Percentiles rank a stretch among this genome's conserved stretches.
These are phyloP conservation scores for Skeletonema tropicum DNA, from an alignment of 108 stramenopile genomes.

Conservation along the genomic window DNA sequence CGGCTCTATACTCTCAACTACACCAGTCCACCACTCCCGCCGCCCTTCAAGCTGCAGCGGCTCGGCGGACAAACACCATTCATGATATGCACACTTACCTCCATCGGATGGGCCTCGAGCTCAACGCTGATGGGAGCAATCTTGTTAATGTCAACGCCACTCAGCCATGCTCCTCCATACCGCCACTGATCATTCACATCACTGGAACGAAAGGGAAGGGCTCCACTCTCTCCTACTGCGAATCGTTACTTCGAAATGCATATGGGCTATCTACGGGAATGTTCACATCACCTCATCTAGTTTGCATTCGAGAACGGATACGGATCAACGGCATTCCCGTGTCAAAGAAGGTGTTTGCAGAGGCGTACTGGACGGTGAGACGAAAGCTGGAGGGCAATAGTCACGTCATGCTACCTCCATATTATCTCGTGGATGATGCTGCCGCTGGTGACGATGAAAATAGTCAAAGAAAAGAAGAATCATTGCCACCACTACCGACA, in stretches of 20 bases:
- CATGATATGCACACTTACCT: slow-evolving; percentile 72
- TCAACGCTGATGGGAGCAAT: slow-evolving; percentile 6
- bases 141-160: background rate
- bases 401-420: background rate
- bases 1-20: slow-evolving; percentile 62
- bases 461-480: background rate
- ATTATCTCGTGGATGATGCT: no score
- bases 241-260: slow-evolving; percentile 64
- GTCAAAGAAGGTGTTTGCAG: slow-evolving; percentile 59
- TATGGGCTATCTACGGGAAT: slow-evolving; percentile 74
- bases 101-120: slow-evolving; percentile 46
- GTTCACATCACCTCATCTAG: slow-evolving; percentile 94
- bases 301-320: slow-evolving; percentile 86
- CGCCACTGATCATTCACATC: slow-evolving; percentile 74
- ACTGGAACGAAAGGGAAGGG: slow-evolving; percentile 98
- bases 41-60: slow-evolving; percentile 48
- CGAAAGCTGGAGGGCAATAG: slow-evolving; percentile 35
- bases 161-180: background rate
- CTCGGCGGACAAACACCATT: slow-evolving; percentile 58
- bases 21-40: slow-evolving; percentile 66
- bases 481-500: slow-evolving; percentile 47
- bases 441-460: background rate
- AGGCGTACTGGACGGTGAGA: slow-evolving; percentile 78
- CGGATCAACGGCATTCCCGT: slow-evolving; percentile 82
- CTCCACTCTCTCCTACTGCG: slow-evolving; percentile 82